These are phyloP conservation scores for Mariannaea sp. DNA, from an alignment of 2,329 filamentous ascomycete genomes.

Conservation along the genomic window DNA sequence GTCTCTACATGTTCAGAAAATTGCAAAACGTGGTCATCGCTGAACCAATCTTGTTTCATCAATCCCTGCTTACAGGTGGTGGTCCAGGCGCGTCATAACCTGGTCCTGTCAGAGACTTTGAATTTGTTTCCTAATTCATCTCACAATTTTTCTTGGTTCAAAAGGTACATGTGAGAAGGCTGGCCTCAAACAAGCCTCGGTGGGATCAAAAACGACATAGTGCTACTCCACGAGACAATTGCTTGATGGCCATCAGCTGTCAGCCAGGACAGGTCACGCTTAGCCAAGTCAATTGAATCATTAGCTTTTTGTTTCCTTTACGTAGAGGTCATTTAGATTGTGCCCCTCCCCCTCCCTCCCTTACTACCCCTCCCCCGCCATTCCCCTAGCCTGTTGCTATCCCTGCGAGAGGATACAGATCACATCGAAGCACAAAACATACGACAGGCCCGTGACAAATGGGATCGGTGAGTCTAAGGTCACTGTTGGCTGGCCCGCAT, in stretches of 20 bases:
- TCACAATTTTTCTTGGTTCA: too few relatives aligned
- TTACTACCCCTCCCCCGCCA: conserved; percentile 32
- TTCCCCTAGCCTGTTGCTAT: conserved; percentile 28
- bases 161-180: conserved; percentile 9
- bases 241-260: too few relatives aligned
- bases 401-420: conserved; percentile 27
- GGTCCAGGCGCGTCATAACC: conserved; percentile 4
- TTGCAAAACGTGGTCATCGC: not conserved
- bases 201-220: conserved; percentile 1
- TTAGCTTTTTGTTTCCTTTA: too few relatives aligned
- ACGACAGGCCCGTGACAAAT: conserved; percentile 23
- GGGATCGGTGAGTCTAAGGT: conserved; percentile 18
- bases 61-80: not conserved
- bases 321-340: not conserved
- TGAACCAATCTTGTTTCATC: not conserved
- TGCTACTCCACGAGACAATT: not conserved
- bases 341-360: conserved; percentile 25
- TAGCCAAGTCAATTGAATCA: too few relatives aligned
- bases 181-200: not conserved
- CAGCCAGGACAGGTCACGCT: too few relatives aligned
- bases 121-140: not conserved
- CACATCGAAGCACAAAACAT: conserved; percentile 33
- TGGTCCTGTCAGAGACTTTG: not conserved
- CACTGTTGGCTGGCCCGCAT: conserved; percentile 6
- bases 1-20: not conserved